Base-by-base conservation (phyloP, 768 basidiomycete species). In the Thelephora ganbajun region DNA sequence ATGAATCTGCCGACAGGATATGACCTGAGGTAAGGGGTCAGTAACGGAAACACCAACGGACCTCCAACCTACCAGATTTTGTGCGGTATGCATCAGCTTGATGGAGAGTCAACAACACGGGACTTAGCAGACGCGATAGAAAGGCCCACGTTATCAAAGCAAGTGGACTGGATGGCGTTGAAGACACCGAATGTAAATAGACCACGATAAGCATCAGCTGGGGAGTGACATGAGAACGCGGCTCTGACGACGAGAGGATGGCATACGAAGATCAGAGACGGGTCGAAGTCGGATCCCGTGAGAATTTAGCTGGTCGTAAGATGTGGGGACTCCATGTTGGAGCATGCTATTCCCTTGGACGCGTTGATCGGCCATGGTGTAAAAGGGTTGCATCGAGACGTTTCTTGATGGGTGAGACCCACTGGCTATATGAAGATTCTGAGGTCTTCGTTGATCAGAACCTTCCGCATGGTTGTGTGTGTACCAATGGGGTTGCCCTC, bases 181-280 rank as follows among this genome's bases (percentile, higher is more conserved):
- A 97, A 97, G 2, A 83, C 76, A 0, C 80, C 79, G 53, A 93
- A 96, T 57, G 84, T 85, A 74, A 93, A 96, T 1, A 90, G 66
- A 0, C 72, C 67, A 13, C 86, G 77, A 61, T 83, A 91, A 13
- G 79, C 70, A 57, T 91, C 86, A 45, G 89, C 93, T 94, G 33
- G 5, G n/a, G 5, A 44, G 30, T 2, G 18, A 33, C 49, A 22
- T 22, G n/a, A 12, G 33, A 3, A 48, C 30, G 49, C 37, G 26
- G 22, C 42, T 13, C 44, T 39, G 26, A 47, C 18, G 23, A 22
- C 41, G 22, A 36, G 3, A 16, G 5, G 50, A n/a, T 35, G 46
- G 59, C 76, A 54, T 52, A 88, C 87, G 79, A 39, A 91, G 71
- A 39, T 79, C 73, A 4, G 84, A 84, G 7, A 87, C 77, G 11